Evolutionary conservation across 331 rosid genomes (phyloP), one percentile per base, ranked within the genome.

Genomic region (Quercus lobata): DNA sequence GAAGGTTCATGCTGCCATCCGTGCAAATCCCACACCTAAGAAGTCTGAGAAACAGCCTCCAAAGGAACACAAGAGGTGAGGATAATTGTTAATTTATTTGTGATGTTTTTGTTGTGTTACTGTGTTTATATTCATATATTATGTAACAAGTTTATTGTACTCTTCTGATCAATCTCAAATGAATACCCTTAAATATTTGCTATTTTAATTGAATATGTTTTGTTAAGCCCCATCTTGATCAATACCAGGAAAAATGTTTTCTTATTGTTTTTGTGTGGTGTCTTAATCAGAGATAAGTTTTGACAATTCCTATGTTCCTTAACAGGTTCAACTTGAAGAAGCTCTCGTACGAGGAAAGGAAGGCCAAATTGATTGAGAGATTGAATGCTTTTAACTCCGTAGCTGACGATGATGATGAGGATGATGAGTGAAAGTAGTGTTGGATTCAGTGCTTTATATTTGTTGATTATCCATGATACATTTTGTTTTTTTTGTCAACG

Each of bases 1-100:
- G 85, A 91, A 83, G 75, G 97, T 91, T 52, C 97, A 93, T 84
- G 97, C 97, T 2, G 92, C 97, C 62, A 93, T 93, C 57, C 92
- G 97, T 6, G 92, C 90, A 1, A 87, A 90, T 37, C 94, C 97
- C 6, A 3, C 63, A 1, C 1, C 5, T 2, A 91, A 88, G 84
- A 93, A 87, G 65, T 15, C 88, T 17, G 87, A 80, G 73, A 93
- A 90, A 83, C 84, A 88, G 52, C 86, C 84, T 49, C 97, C 91
- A 3, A 87, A 89, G 61, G 84, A 85, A 46, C 93, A 86, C 74
- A 91, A 88, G 86, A 90, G 97, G 98, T 91, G 83, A 62, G 11
- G 34, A 9, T n/a, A 4, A 49, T 4, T 17, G 8, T 41, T 30
- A 27, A 34, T 7, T 57, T 52, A 29, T 12, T 8, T 16, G 37